Evolutionary conservation across 139 green algal genomes (phyloP).

Genomic region (Picochlorum costavermella): DNA sequence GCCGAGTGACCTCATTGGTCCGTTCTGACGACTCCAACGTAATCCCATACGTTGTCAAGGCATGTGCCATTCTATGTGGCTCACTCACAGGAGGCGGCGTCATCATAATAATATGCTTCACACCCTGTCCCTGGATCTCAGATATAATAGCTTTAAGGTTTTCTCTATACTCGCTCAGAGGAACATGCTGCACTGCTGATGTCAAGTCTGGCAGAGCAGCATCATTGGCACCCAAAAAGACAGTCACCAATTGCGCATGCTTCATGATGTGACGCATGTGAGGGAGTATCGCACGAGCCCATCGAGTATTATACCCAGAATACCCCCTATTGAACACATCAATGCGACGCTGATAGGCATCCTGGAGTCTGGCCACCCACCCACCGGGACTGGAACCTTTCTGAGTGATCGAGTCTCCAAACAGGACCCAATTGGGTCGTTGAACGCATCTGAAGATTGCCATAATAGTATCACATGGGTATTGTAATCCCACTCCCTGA

Average conservation of each 20-base stretch:
- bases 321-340: conserved; percentile 79
- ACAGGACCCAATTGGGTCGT: conserved; percentile 46
- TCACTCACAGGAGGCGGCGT: conserved; percentile 66
- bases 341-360: conserved; percentile 46
- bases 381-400: conserved; percentile 41
- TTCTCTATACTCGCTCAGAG: conserved; percentile 52
- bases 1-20: conserved; percentile 35
- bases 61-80: conserved; percentile 38
- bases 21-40: conserved; percentile 27
- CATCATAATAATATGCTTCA: conserved; percentile 52
- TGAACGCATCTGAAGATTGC: too few species aligned
- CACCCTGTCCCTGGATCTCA: conserved; percentile 16
- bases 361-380: conserved; percentile 44
- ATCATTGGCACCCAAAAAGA: conserved; percentile 94
- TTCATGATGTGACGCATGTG: background rate
- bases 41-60: conserved; percentile 14
- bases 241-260: conserved; percentile 40
- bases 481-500: too few species aligned
- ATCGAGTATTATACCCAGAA: conserved; percentile 78
- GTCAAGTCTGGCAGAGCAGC: conserved; percentile 55
- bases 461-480: too few species aligned
- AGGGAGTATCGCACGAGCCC: conserved; percentile 52
- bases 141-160: conserved; percentile 59
- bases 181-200: conserved; percentile 70
- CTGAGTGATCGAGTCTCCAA: conserved; percentile 75